Evolutionary conservation across 768 basidiomycete genomes (phyloP), one percentile per base, ranked within the genome.

Genomic region (Hypholoma sublateritium): DNA sequence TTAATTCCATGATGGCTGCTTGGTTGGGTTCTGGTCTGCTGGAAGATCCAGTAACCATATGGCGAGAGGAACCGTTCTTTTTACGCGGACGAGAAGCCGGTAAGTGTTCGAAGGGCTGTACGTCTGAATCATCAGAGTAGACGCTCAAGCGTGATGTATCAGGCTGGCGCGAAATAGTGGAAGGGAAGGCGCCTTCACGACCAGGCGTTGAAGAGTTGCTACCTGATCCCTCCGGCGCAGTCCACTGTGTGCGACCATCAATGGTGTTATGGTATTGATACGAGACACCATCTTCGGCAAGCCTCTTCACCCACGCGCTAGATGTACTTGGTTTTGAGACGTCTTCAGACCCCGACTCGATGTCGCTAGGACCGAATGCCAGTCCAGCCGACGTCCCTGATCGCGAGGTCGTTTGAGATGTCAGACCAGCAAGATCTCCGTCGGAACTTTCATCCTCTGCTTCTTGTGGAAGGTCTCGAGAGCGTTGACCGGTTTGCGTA

Each of bases 401-500:
- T 37, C 86, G 83, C 50, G 82, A 82, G 62, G 79, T 79, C 14
- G 80, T 73, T 60, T 82, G 83, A 1, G 86, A 81, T 21, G 84
- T 76, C 49, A 87, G 71, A 11, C 80, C 82, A 47, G 82, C 83
- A 39, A 88, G 74, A 56, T 88, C 87, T 34, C 77, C 80, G 57
- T 88, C 86, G 1, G 85, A 82, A 35, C 76, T 71, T 45, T 88
- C 87, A 45, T 83, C 81, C 48, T 89, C 87, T 11, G 79, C 74
- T 67, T 91, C 90, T 46, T 77, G 76, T 21, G 95, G 95, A n/a
- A 96, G 73, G 63, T 97, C 92, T 62, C 87, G 82, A 24, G 93
- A 87, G 41, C 84, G 85, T 69, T 92, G 82, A 32, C 91, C 91
- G 5, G 91, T 93, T 62, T 89, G 83, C 1, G 92, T 93, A 67